Evolutionary conservation across 1,284 basidiomycete genomes (phyloP), one percentile per base, ranked within the genome.

Genomic region (Amylostereum areolatum): DNA sequence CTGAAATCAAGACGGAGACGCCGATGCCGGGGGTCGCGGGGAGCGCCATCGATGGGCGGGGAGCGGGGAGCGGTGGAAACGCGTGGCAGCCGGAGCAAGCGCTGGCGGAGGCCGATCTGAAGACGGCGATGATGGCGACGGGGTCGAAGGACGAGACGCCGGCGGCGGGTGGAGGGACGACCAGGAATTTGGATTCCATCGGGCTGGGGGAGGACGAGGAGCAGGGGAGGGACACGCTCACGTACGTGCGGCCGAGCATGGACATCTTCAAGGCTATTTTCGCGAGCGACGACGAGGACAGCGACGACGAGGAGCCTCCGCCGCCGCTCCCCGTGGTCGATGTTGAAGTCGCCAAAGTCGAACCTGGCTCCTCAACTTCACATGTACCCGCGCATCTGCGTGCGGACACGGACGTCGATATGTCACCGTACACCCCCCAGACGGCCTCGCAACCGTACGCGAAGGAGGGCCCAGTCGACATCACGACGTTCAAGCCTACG

Each of bases 181-280:
- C 51, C 44, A 72, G 79, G 33, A 81, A 89, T 55, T 58, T 86
- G 50, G 73, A 78, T 2, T 92, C 92, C 60, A 79, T 97, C 31
- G 94, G 94, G 0, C 69, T 83, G 34, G 94, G 89, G 8, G 92
- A 96, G 45, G 93, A 97, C 61, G 88, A 92, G 45, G 78, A 77
- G 42, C 92, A 96, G 62, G 92, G 91, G 0, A 66, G 77, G 37
- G 93, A 97, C 61, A 94, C 83, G 8, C 71, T 96, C 55, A 92
- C 87, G 0, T 95, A 95, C 64, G 75, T 88, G 54, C 80, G 90
- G 41, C 96, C 96, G 1, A 72, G 83, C 2, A 89, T 93, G 75
- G 90, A 95, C 60, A 83, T 98, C 36, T 98, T 97, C 76, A 96
- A 96, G 64, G 92, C 92, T 1, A 94, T 95, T 53, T 95, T 94